Evolutionary conservation across 2,329 filamentous ascomycete genomes (phyloP), one percentile per base, ranked within the genome.

Genomic region (Calonectria naviculata): DNA sequence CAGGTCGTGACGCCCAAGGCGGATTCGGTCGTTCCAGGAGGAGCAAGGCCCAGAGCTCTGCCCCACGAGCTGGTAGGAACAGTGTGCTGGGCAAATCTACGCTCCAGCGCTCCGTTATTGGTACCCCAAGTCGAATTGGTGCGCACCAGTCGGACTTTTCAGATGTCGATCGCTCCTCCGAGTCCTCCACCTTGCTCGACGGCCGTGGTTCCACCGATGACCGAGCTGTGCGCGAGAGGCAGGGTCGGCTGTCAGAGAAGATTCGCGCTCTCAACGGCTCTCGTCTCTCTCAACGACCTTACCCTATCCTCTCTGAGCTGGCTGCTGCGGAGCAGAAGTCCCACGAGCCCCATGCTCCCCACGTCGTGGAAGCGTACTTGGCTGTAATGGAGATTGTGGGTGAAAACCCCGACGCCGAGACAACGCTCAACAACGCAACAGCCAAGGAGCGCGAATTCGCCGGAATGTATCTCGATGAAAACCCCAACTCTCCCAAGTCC

Each of bases 81-180:
- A 85, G 83, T 71, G 78, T 84, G 24, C 74, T 90, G 68, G 89
- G 88, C 65, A 87, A 87, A 68, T 94, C 94, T 15, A 90, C 88
- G 63, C 87, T 97, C 78, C 92, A 93, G 70, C 94, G 93, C 77
- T 98, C 96, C 12, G 93, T 98, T 65, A 97, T 98, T 81, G 96
- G 96, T 56, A 91, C 92, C 29, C 92, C 95, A 15, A 93, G 90
- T 76, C 89, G 89, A 72, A 90, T 93, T 69, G 91, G 93, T 36
- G 85, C 88, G 19, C 91, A 95, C 73, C 84, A 89, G 65, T 80
- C 89, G 36, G 88, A 91, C 67, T 95, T 95, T 78, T 89, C 91
- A 19, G 93, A 96, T 75, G 87, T 93, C 12, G 89, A 92, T 66
- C 88, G 90, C 54, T 87, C 87, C 49, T 89, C 87, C 38, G 87